These are phyloP conservation scores for Malus hybrid DNA, from an alignment of 331 rosid species.

Conservation along the genomic window DNA sequence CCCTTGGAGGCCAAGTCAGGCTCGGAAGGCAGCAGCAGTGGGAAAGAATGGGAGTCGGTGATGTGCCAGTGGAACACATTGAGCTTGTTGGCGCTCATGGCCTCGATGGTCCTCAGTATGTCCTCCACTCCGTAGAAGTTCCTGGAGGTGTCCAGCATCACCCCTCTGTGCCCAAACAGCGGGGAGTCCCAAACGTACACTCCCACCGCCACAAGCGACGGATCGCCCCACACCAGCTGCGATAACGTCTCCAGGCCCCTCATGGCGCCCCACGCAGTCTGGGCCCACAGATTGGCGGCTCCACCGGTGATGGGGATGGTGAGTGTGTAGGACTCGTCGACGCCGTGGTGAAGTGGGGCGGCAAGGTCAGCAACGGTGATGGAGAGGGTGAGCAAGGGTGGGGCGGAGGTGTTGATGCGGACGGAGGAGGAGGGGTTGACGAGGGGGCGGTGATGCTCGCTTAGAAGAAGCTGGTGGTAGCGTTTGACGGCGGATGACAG, in stretches of 20 bases:
- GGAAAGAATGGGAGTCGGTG: constrained; percentile 89
- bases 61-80: constrained; percentile 89
- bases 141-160: constrained; percentile 77
- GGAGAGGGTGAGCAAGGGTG: constrained; percentile 34
- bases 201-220: constrained; percentile 36
- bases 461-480: constrained; percentile 38
- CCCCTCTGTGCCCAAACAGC: constrained; percentile 49
- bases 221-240: constrained; percentile 66
- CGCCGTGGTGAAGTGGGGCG: constrained; percentile 46
- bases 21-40: constrained; percentile 61
- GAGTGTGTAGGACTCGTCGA: constrained; percentile 68
- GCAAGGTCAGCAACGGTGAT: constrained; percentile 26
- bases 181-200: constrained; percentile 54
- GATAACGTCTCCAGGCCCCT: constrained; percentile 75
- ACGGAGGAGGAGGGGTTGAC: constrained; percentile 19
- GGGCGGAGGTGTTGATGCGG: constrained; percentile 23
- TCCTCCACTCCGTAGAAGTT: constrained; percentile 53
- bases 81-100: constrained; percentile 73
- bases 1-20: constrained; percentile 66
- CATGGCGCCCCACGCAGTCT: constrained; percentile 70
- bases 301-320: constrained; percentile 24
- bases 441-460: constrained; percentile 58
- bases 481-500: constrained; percentile 52
- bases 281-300: constrained; percentile 28
- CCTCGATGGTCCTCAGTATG: constrained; percentile 50